phyloP scores from a whole-genome alignment of 2,329 filamentous ascomycete species.

The Scopulariopsis brevicaulis region DNA sequence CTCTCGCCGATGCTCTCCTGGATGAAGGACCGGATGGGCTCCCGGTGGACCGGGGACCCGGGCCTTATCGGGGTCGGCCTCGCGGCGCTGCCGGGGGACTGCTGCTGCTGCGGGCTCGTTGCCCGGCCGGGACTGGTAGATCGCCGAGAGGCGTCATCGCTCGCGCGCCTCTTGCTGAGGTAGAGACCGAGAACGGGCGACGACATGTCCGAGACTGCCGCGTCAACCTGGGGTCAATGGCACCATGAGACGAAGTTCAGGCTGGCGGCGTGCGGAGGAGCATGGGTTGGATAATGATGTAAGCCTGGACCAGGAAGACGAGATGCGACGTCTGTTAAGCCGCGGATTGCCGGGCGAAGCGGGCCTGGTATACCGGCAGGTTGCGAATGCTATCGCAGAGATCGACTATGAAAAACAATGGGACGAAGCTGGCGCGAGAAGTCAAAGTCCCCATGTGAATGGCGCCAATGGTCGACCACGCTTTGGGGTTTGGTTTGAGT shows the following conservation, averaged over 20 bases:
- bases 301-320: too few species aligned
- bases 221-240: background rate
- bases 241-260: background rate
- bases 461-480: background rate
- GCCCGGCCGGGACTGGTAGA: background rate
- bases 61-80: slow-evolving; percentile 12
- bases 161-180: background rate
- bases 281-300: background rate
- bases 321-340: too few species aligned
- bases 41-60: slow-evolving; percentile 31
- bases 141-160: background rate
- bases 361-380: too few species aligned
- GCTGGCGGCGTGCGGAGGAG: background rate
- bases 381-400: background rate
- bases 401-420: background rate
- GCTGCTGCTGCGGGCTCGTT: background rate
- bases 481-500: background rate
- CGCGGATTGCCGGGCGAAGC: too few species aligned
- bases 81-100: background rate
- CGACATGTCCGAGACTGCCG: background rate
- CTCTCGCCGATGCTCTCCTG: slow-evolving; percentile 52
- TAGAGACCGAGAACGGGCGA: background rate
- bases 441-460: background rate
- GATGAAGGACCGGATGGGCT: slow-evolving; percentile 62
- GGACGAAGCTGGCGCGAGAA: background rate